These are phyloP conservation scores for Collybia sp. DNA, from an alignment of 768 basidiomycete species.

Conservation along the genomic window DNA sequence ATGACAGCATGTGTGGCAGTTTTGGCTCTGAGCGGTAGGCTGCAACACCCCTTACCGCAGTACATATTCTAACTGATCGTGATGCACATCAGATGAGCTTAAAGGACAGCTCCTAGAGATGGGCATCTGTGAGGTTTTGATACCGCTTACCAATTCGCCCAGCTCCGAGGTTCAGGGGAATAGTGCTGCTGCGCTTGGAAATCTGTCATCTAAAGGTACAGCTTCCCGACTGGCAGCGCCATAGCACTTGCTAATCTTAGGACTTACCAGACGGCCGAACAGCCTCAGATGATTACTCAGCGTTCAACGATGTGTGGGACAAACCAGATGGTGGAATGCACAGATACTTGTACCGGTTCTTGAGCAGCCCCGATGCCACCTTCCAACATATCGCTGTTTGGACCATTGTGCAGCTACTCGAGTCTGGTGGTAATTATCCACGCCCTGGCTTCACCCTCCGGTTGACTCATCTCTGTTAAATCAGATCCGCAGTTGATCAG, in stretches of 20 bases:
- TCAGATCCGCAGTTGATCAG: slow-evolving; percentile 84
- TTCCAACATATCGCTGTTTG: slow-evolving; percentile 99
- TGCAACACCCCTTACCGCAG: neutral
- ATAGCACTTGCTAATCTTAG: slow-evolving; percentile 2
- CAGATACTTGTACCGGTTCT: slow-evolving; percentile 88
- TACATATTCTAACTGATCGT: neutral
- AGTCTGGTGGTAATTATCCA: slow-evolving; percentile 72
- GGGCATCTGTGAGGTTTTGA: slow-evolving; percentile 97
- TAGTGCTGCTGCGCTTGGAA: slow-evolving; percentile 95
- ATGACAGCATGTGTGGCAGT: slow-evolving; percentile 99
- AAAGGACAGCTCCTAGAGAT: slow-evolving; percentile 96
- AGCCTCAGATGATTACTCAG: slow-evolving; percentile 84
- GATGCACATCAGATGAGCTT: slow-evolving; percentile 70
- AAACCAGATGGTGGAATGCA: slow-evolving; percentile 98
- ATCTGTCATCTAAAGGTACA: slow-evolving; percentile 91
- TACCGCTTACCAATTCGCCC: slow-evolving; percentile 92
- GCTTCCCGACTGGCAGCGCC: neutral
- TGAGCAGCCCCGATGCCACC: slow-evolving; percentile 89
- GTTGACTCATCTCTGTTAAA: slow-evolving; percentile 1
- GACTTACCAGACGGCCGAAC: slow-evolving; percentile 60
- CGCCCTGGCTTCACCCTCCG: neutral
- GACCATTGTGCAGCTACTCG: slow-evolving; percentile 96
- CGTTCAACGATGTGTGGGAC: slow-evolving; percentile 98
- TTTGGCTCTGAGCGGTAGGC: slow-evolving; percentile 86
- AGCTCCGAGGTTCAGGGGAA: slow-evolving; percentile 99